Percentiles rank a stretch among this genome's conserved stretches.
phyloP scores from a whole-genome alignment of 2,329 filamentous ascomycete species.

The Bipolaris bicolor region DNA sequence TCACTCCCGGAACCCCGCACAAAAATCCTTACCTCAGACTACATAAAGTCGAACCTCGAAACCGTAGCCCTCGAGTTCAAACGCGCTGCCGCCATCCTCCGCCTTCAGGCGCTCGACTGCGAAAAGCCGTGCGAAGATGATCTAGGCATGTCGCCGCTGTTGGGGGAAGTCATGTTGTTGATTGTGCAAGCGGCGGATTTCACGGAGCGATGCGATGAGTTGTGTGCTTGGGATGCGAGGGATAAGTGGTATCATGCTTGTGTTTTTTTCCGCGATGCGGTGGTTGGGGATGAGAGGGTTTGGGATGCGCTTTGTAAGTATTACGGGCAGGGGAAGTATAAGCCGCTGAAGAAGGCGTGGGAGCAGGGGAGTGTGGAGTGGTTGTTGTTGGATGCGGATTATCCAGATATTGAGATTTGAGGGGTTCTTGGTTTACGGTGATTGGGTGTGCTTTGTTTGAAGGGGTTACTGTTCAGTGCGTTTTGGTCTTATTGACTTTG shows the following conservation, averaged over 20 bases:
- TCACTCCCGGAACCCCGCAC: background rate
- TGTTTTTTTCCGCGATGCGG: background rate
- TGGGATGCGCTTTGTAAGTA: background rate
- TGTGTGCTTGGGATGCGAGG: background rate
- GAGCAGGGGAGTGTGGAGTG: background rate
- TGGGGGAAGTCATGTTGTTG: conserved; percentile 1
- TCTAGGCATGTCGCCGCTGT: background rate
- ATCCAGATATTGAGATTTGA: background rate
- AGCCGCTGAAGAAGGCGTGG: background rate
- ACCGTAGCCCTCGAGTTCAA: background rate
- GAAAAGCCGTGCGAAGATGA: background rate
- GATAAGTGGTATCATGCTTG: conserved; percentile 2
- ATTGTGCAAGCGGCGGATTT: background rate
- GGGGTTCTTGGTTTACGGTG: background rate
- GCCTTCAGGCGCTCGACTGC: background rate
- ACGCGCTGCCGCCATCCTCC: conserved; percentile 3
- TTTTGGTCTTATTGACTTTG: background rate
- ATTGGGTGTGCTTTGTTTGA: background rate
- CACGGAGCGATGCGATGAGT: background rate
- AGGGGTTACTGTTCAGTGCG: background rate
- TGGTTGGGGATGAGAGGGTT: background rate
- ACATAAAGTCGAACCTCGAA: conserved; percentile 1
- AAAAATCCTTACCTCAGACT: background rate
- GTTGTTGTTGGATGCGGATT: background rate
- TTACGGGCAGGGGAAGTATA: background rate